phyloP scores from a whole-genome alignment of 2,329 filamentous ascomycete species.

The Cladorrhinum sp. region DNA sequence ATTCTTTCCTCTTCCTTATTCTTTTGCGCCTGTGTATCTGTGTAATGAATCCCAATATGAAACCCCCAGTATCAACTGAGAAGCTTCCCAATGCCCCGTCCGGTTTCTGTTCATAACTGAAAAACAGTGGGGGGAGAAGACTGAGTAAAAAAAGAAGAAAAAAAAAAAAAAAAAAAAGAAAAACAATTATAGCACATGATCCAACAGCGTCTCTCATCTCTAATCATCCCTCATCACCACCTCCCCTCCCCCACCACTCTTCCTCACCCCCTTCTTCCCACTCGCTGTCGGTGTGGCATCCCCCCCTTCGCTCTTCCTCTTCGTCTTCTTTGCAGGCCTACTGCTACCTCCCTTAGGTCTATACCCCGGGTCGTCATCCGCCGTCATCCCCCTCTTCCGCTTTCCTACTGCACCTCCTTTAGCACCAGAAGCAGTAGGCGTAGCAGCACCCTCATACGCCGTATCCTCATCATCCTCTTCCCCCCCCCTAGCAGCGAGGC shows the following conservation, averaged over 20 bases:
- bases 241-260: conserved; percentile 27
- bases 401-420: conserved; percentile 37
- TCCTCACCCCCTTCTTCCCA: conserved; percentile 32
- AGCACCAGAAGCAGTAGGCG: conserved; percentile 29
- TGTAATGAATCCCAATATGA: too few species aligned
- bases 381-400: conserved; percentile 51
- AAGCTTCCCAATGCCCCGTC: too few species aligned
- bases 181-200: neutral
- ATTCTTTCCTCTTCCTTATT: too few species aligned
- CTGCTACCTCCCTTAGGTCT: conserved; percentile 55
- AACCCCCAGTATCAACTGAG: too few species aligned
- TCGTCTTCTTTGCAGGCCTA: conserved; percentile 52
- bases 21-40: too few species aligned
- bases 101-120: neutral
- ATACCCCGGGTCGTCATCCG: conserved; percentile 58
- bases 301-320: conserved; percentile 52
- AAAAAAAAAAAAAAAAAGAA: neutral
- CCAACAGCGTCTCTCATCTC: neutral
- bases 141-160: neutral
- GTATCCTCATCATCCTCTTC: conserved; percentile 24
- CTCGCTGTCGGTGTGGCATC: conserved; percentile 30
- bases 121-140: too few species aligned
- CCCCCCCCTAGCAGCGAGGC: conserved; percentile 11
- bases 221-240: conserved; percentile 14
- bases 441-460: conserved; percentile 34